Evolutionary conservation across 495 filamentous ascomycete genomes (phyloP), one percentile per base, ranked within the genome.

Genomic region (Lophium mytilinum): DNA sequence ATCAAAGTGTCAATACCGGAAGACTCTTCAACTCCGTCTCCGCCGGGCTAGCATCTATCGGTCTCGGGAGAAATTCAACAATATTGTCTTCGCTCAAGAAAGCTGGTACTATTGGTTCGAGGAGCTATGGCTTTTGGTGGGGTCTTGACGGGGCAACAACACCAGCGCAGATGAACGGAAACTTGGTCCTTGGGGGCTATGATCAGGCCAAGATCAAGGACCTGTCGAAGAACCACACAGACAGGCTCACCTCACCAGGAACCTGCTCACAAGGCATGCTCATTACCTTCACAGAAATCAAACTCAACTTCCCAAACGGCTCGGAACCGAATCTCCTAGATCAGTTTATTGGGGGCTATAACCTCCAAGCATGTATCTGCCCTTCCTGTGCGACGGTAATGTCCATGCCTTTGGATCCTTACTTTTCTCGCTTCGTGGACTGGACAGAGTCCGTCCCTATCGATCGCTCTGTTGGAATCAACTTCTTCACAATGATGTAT

Each of bases 111-210:
- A 76, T 78, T 41, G 56, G 66, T 2, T 74, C 72, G 0, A 58
- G 65, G 4, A 68, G 70, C 9, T 77, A 66, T 69, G 70, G 69
- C 3, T 56, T 72, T 18, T 77, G 73, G 61, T 75, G 66, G 66
- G 76, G 75, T 6, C 68, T 67, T n/a, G 68, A 65, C 47, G 72
- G 74, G 45, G 67, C 66, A 30, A 62, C 63, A 11, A 19, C 42
- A 1, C 19, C 47, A 5, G 50, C 42, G 0, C 62, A 65, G 56
- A 65, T 71, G 43, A 71, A 78, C 52, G 75, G 76, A 1, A 63
- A 43, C 6, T 39, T 75, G 11, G 71, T 77, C 10, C 64, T 78
- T 9, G 75, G 75, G 7, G 75, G 73, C 35, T 78, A 74, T 50
- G 76, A 77, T 50, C 35, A 52, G 46, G 71, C 73, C 12, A 77